phyloP scores from a whole-genome alignment of 345 rosid species.

The Dimocarpus longan region DNA sequence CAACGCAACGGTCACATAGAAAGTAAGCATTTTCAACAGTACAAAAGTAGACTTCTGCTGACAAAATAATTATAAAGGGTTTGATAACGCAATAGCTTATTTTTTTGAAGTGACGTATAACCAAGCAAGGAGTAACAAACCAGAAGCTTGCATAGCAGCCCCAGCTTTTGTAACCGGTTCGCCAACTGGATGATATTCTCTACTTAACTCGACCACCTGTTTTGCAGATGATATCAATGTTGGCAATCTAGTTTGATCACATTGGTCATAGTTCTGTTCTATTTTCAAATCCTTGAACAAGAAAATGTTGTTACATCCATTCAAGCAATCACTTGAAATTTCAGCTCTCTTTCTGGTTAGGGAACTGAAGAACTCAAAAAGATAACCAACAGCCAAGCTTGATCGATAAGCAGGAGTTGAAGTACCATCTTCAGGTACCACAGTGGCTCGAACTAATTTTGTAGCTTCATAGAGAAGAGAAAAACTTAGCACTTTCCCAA shows the following conservation, averaged over 20 bases:
- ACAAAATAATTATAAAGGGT: background rate
- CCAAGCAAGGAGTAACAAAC: conserved; percentile 41
- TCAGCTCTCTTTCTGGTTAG: conserved; percentile 28
- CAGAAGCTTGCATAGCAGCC: conserved; percentile 84
- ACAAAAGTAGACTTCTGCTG: background rate
- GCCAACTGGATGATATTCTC: conserved; percentile 69
- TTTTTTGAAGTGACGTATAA: background rate
- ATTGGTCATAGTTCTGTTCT: conserved; percentile 14
- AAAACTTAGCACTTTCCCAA: conserved; percentile 52
- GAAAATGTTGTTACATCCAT: conserved; percentile 20
- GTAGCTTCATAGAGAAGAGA: conserved; percentile 59
- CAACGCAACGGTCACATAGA: background rate
- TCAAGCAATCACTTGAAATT: conserved; percentile 9
- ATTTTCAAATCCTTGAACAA: conserved; percentile 16
- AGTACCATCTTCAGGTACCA: conserved; percentile 59
- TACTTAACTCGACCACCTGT: conserved; percentile 55
- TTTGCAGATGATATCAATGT: conserved; percentile 58
- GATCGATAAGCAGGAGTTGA: conserved; percentile 51
- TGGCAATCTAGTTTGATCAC: conserved; percentile 27
- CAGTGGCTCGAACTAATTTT: conserved; percentile 42
- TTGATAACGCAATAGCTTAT: background rate
- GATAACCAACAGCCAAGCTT: conserved; percentile 79
- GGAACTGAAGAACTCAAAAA: conserved; percentile 63
- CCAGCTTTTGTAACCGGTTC: conserved; percentile 60
- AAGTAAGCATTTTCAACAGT: background rate